phyloP scores from a whole-genome alignment of 805 yeast species.

The Tetrapisispora nanseiensis region DNA sequence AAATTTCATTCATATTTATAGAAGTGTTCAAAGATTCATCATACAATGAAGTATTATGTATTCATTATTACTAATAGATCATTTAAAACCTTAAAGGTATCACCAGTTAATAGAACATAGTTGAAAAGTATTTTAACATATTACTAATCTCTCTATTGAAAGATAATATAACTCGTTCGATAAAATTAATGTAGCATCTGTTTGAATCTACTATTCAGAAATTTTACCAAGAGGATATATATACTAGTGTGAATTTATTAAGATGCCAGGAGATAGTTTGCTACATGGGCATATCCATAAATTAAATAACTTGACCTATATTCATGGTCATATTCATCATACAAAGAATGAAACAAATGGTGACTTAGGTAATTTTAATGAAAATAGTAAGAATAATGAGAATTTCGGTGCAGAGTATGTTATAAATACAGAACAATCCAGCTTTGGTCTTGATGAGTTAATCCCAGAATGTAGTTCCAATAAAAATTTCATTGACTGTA shows the following conservation, averaged over 20 bases:
- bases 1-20: too few species aligned
- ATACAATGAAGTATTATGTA: too few species aligned
- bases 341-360: not conserved
- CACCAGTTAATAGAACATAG: too few species aligned
- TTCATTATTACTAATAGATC: too few species aligned
- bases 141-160: too few species aligned
- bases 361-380: not conserved
- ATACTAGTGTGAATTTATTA: too few species aligned
- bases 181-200: too few species aligned
- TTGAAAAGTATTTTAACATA: too few species aligned
- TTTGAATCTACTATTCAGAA: not conserved
- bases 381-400: not conserved
- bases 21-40: too few species aligned
- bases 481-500: conserved; percentile 24
- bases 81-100: too few species aligned
- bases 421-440: not conserved
- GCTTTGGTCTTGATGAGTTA: not conserved
- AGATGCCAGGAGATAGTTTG: conserved; percentile 34
- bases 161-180: too few species aligned
- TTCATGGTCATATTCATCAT: conserved; percentile 59
- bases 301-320: conserved; percentile 50
- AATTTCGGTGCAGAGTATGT: not conserved
- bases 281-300: conserved; percentile 62
- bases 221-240: not conserved
- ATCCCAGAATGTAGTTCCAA: not conserved